Percentiles rank a stretch among this genome's conserved stretches.
These are phyloP conservation scores for Aquilaria malaccensis DNA, from an alignment of 345 rosid species.

Conservation along the genomic window DNA sequence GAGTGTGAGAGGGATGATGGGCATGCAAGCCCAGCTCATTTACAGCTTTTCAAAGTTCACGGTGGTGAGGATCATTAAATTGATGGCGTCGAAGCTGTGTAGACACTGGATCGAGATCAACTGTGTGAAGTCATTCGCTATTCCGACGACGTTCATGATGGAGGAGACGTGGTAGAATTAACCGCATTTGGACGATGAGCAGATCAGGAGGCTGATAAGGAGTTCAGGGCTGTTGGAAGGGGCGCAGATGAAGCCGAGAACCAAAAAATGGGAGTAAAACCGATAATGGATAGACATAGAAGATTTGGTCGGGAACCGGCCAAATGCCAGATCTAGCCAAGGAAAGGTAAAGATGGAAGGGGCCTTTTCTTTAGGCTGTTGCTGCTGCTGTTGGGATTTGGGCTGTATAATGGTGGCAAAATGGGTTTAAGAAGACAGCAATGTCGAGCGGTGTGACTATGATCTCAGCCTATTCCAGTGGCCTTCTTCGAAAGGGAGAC, in stretches of 20 bases:
- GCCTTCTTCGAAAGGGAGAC: too few species aligned
- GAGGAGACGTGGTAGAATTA: constrained; percentile 42
- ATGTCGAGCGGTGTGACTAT: too few species aligned
- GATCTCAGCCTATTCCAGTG: too few species aligned
- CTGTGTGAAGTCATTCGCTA: constrained; percentile 69
- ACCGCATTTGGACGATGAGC: constrained; percentile 27
- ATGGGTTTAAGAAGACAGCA: too few species aligned
- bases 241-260: constrained; percentile 44
- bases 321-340: too few species aligned
- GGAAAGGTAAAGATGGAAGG: too few species aligned
- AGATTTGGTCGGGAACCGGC: too few species aligned
- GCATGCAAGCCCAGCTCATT: constrained; percentile 63
- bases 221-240: constrained; percentile 41
- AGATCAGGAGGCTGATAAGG: constrained; percentile 32
- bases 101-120: constrained; percentile 59
- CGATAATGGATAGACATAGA: too few species aligned
- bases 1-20: constrained; percentile 62
- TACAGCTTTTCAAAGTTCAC: constrained; percentile 58
- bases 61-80: constrained; percentile 50
- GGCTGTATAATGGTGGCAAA: too few species aligned
- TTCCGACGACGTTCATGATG: constrained; percentile 57
- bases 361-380: too few species aligned
- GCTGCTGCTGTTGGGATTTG: too few species aligned
- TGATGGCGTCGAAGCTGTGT: constrained; percentile 64
- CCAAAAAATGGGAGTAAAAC: too few species aligned